These are phyloP conservation scores for Turritis glabra DNA, from an alignment of 345 rosid species.

Conservation along the genomic window DNA sequence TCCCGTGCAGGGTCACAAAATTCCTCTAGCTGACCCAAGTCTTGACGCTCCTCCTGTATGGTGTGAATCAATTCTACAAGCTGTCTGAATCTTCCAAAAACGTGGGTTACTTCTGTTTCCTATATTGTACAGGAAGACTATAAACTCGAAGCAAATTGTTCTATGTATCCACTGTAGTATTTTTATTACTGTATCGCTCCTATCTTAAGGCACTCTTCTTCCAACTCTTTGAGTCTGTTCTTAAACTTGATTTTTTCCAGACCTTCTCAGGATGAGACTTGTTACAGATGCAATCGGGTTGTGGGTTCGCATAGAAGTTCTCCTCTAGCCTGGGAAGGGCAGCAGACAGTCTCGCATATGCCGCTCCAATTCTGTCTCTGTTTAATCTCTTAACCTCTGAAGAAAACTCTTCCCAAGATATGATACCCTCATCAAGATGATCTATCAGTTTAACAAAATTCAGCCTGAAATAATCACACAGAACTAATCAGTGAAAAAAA, in stretches of 20 bases:
- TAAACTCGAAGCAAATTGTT: slow-evolving; percentile 6
- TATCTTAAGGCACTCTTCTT: slow-evolving; percentile 30
- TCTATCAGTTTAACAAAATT: slow-evolving; percentile 71
- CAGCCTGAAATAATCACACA: slow-evolving; percentile 51
- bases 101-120: slow-evolving; percentile 9
- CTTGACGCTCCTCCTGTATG: slow-evolving; percentile 13
- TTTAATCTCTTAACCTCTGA: slow-evolving; percentile 63
- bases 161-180: slow-evolving; percentile 5
- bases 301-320: slow-evolving; percentile 86
- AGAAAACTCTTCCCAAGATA: slow-evolving; percentile 79
- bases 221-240: slow-evolving; percentile 25
- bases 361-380: slow-evolving; percentile 68
- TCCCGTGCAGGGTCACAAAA: slow-evolving; percentile 12
- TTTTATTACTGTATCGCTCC: not conserved
- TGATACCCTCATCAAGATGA: slow-evolving; percentile 57
- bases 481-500: slow-evolving; percentile 18
- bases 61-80: slow-evolving; percentile 20
- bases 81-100: slow-evolving; percentile 19
- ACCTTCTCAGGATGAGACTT: slow-evolving; percentile 40
- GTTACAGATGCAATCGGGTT: slow-evolving; percentile 84
- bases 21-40: slow-evolving; percentile 1
- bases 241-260: slow-evolving; percentile 20
- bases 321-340: slow-evolving; percentile 80
- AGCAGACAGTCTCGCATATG: slow-evolving; percentile 63
- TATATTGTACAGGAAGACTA: slow-evolving; percentile 29